A percentile compares a stretch with the other conserved stretches of the same genome.
Conservation (phyloP, 192 early-diverging fungal species). For the Diversispora epigaea region DNA sequence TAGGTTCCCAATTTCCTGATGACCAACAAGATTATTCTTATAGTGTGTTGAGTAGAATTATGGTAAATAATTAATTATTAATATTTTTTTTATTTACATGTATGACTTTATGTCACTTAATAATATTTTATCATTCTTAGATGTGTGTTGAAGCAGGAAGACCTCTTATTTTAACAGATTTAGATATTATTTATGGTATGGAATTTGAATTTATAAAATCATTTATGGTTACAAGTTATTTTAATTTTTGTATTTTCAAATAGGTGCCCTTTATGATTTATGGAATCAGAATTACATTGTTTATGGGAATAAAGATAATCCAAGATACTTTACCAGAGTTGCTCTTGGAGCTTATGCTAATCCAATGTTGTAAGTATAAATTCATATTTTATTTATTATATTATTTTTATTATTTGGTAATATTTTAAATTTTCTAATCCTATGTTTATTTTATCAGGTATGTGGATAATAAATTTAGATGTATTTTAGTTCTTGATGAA, state of each 20-base stretch:
- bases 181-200: slow-evolving; percentile 21
- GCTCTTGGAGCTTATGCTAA: slow-evolving; percentile 35
- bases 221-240: neutral
- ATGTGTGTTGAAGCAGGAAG: slow-evolving; percentile 30
- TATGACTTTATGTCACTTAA: neutral
- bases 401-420: neutral
- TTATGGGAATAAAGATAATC: slow-evolving; percentile 10
- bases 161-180: slow-evolving; percentile 26
- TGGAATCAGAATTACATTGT: slow-evolving; percentile 37
- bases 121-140: neutral
- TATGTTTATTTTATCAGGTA: slow-evolving; percentile 4
- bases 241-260: neutral
- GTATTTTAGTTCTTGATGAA: slow-evolving; percentile 31
- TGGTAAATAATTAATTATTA: neutral
- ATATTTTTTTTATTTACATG: neutral
- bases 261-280: slow-evolving; percentile 32
- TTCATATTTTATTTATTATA: neutral
- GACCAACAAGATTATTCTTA: slow-evolving; percentile 32
- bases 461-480: slow-evolving; percentile 27
- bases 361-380: slow-evolving; percentile 19
- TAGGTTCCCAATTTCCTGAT: slow-evolving; percentile 29
- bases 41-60: slow-evolving; percentile 26
- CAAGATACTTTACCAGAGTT: slow-evolving; percentile 26
- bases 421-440: slow-evolving; percentile 7
- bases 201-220: neutral